Base-by-base conservation (phyloP, 805 yeast species). In the Saccharomyces mikatae region DNA sequence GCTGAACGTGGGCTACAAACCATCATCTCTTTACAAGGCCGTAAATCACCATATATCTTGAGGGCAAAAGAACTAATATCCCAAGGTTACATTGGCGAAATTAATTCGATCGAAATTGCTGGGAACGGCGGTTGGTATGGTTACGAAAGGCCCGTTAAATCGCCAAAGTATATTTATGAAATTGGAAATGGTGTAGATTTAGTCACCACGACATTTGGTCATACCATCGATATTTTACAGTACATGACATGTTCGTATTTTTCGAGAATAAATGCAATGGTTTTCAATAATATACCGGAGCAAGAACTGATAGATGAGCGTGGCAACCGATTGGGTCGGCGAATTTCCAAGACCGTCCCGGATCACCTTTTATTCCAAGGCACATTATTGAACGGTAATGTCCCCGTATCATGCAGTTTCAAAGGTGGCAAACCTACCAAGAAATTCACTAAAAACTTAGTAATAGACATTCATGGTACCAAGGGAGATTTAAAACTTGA, bases 81-180 rank as follows among this genome's bases (percentile, higher is more conserved):
- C 21, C 64, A 64, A 51, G 69, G 68, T 46, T 61, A 63, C 52
- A 64, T 67, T 21, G 70, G 70, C 30, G 64, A 64, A 2, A 67
- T 67, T 10, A 67, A 64, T 51, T 65, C 69, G 4, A 61, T 66
- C 9, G 71, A 67, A 54, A 55, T 67, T 26, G 61, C 68, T 11
- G 68, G 65, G 3, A 66, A 66, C 55, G 71, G 64, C 50, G 70
- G 68, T 24, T 66, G 69, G 69, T 67, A 61, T 49, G 71, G 71
- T 14, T 62, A 65, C 53, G 69, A 66, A 46, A 56, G 71, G 48
- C 63, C 64, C 4, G 47, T 52, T 14, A 65, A 63, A 49, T 60
- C 65, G 1, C 68, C 71, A 1, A 49, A 52, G 17, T 65, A 59
- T 50, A 58, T 67, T 13, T 66, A 60, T 54, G 69, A 67, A 29